Percentiles rank a stretch among this genome's conserved stretches.
Conservation (phyloP, 1,284 basidiomycete genomes). For the Microbotryomycetes sp. region DNA sequence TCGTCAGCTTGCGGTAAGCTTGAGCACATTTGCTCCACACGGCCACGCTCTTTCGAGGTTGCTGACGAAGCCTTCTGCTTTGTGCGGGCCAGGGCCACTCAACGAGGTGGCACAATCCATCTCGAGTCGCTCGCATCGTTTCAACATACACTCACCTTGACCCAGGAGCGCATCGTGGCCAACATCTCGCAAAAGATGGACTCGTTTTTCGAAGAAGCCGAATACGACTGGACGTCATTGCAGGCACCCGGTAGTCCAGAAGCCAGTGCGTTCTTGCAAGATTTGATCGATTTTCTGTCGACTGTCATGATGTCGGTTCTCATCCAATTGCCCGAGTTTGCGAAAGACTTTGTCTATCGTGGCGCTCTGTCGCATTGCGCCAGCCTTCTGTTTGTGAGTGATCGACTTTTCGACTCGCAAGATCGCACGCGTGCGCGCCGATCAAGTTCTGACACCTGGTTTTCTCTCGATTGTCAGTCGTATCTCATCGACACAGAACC, state of each 20-base stretch:
- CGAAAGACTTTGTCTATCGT: constrained; percentile 82
- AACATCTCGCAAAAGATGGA: constrained; percentile 90
- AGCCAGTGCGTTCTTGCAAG: constrained; percentile 88
- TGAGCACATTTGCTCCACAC: not conserved
- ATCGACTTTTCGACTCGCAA: not conserved
- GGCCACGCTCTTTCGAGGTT: not conserved
- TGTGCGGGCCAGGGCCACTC: constrained; percentile 69
- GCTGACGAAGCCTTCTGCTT: not conserved
- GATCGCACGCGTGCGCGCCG: not conserved
- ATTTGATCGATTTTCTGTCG: constrained; percentile 91
- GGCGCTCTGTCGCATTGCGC: constrained; percentile 80
- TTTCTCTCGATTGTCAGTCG: constrained; percentile 50
- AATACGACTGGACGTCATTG: constrained; percentile 76
- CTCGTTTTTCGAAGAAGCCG: constrained; percentile 88
- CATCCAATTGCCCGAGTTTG: constrained; percentile 62
- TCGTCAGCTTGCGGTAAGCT: constrained; percentile 52
- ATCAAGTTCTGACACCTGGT: constrained; percentile 1
- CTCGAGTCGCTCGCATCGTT: constrained; percentile 65
- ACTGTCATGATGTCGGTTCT: constrained; percentile 91
- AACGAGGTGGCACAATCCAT: constrained; percentile 70
- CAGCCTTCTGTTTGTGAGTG: constrained; percentile 68
- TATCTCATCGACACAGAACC: constrained; percentile 71
- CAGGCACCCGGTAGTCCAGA: constrained; percentile 51
- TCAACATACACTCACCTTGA: constrained; percentile 59
- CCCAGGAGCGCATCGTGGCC: constrained; percentile 69